Conservation (phyloP, 148 eudicot species). For the Chenopodium album region DNA sequence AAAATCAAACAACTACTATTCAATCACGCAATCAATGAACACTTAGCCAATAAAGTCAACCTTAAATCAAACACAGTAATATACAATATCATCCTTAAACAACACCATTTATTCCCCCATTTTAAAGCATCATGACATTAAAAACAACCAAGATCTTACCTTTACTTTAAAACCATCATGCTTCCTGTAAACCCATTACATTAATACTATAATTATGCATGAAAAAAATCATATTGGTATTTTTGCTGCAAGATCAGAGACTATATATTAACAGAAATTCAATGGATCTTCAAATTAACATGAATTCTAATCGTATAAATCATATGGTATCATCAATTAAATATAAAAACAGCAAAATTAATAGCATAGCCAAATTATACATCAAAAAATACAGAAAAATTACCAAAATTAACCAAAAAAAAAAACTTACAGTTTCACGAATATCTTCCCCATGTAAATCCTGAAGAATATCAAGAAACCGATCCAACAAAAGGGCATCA, state of each 20-base stretch:
- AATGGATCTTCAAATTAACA: conserved; percentile 15
- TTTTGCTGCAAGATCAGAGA: not conserved
- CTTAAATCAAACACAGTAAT: not conserved
- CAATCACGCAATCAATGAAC: not conserved
- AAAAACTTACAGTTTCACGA: conserved; percentile 53
- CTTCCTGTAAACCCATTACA: not conserved
- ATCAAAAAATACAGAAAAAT: not conserved
- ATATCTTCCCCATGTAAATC: conserved; percentile 80
- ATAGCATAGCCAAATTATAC: not conserved
- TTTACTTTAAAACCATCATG: not conserved
- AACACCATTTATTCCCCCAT: not conserved
- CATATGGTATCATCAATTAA: not conserved
- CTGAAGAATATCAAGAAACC: conserved; percentile 78
- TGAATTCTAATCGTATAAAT: not conserved
- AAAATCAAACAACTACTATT: not conserved
- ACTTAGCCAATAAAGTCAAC: conserved; percentile 12
- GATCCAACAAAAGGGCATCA: conserved; percentile 73
- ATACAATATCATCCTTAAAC: not conserved
- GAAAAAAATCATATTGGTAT: not conserved
- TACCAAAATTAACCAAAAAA: too few relatives aligned
- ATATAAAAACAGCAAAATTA: not conserved
- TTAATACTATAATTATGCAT: not conserved
- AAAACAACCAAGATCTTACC: conserved; percentile 3
- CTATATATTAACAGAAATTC: not conserved
- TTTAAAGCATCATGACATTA: not conserved